A percentile compares a stretch with the other conserved stretches of the same genome.
Conservation (phyloP, 306 rosid genomes). For the Fragaria vesca region DNA sequence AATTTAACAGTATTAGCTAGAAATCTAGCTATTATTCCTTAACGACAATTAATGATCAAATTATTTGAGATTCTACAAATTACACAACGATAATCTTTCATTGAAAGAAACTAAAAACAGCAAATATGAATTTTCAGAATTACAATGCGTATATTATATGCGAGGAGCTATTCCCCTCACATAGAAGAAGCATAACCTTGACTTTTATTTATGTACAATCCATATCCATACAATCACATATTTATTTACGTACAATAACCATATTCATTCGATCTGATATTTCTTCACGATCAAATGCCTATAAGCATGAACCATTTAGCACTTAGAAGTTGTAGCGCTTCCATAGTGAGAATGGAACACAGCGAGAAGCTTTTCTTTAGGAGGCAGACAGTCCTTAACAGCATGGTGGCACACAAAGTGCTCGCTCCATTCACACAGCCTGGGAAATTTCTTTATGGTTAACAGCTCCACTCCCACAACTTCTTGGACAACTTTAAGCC, state of each 20-base stretch:
- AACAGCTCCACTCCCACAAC: constrained; percentile 31
- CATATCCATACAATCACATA: not conserved
- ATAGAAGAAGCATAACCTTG: not conserved
- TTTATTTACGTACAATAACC: not conserved
- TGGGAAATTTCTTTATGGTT: constrained; percentile 40
- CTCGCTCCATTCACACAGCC: constrained; percentile 40
- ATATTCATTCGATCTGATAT: not conserved
- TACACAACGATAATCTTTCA: too few relatives aligned
- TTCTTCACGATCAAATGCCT: not conserved
- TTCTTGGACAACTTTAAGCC: constrained; percentile 50
- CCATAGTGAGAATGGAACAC: constrained; percentile 16
- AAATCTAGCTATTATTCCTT: not conserved
- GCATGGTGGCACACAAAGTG: constrained; percentile 26
- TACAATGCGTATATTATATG: too few relatives aligned
- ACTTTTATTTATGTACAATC: not conserved
- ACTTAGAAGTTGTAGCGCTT: constrained; percentile 2
- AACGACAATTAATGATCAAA: not conserved
- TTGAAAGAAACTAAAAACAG: too few relatives aligned
- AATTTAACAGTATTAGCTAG: too few relatives aligned
- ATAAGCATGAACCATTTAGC: not conserved
- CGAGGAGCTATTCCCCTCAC: not conserved
- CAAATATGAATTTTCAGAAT: too few relatives aligned
- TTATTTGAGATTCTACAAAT: too few relatives aligned
- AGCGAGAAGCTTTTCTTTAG: constrained; percentile 31
- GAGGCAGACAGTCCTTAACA: constrained; percentile 38